phyloP scores from a whole-genome alignment of 179 eudicot genomes.

The Patellifolia procumbens region DNA sequence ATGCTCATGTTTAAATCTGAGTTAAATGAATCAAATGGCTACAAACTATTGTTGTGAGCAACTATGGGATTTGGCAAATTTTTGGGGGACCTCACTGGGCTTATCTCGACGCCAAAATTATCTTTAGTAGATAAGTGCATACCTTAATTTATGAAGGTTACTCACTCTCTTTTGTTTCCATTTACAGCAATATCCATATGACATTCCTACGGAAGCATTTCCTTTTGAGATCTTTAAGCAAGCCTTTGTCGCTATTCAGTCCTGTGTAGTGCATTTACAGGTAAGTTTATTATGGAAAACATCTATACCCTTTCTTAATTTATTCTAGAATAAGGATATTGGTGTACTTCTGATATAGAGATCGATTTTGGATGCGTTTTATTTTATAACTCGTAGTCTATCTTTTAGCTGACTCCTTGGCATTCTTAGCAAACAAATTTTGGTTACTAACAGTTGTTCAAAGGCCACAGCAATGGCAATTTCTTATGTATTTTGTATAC shows the following conservation, averaged over 20 bases:
- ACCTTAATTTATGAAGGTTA: too few relatives aligned
- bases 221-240: constrained; percentile 94
- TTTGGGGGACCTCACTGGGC: too few relatives aligned
- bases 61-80: too few relatives aligned
- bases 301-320: not conserved
- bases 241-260: constrained; percentile 98
- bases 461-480: not conserved
- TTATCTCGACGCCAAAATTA: too few relatives aligned
- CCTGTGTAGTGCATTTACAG: constrained; percentile 99
- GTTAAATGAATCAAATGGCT: too few relatives aligned
- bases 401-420: not conserved
- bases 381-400: not conserved
- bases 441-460: not conserved
- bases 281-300: constrained; percentile 36
- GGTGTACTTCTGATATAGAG: not conserved
- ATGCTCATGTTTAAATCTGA: too few relatives aligned
- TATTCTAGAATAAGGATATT: not conserved
- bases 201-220: constrained; percentile 97
- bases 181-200: constrained; percentile 97
- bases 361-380: constrained; percentile 1
- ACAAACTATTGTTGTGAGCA: too few relatives aligned
- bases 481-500: not conserved
- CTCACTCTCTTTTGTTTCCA: constrained; percentile 7
- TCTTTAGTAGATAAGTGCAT: too few relatives aligned
- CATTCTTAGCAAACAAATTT: not conserved